Evolutionary conservation across 2,329 filamentous ascomycete species (phyloP), one percentile per base, ranked within the genome.

Genomic region (Penicillium expansum): DNA sequence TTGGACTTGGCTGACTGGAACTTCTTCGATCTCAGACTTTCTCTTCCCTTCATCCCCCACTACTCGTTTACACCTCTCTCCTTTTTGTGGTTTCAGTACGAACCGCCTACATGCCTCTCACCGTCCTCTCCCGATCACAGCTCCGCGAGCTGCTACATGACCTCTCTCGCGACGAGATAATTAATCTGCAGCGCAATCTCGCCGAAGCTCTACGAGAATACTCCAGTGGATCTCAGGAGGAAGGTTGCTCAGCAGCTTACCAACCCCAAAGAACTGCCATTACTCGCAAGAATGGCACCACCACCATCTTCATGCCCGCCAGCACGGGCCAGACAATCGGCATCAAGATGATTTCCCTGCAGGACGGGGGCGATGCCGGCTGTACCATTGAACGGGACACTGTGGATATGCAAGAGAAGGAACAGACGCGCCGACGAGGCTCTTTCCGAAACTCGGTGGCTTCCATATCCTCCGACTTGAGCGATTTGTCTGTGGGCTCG

Each of bases 271-370:
- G 85, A 39, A 87, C 84, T 1, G 77, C 81, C 2, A 79, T 89
- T 51, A 83, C 82, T 51, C 81, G 83, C 13, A 81, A 80, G 50
- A 81, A 86, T 78, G 85, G 85, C 4, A 80, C 81, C 32, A 85
- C 82, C 1, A 87, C 84, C 4, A 75, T 89, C 10, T 87, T 88
- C 72, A 87, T 88, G 84, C 86, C 87, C 2, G 85, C 85, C 13
- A 85, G 79, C 38, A 84, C 82, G 14, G 80, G 82, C 30, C 78
- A 80, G 39, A 80, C 82, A 3, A 77, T 86, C 18, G 86, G 86
- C 6, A 82, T 88, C 60, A 89, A 88, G 69, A 83, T 89, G 41
- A 81, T 88, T 41, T 86, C 83, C 10, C 70, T 86, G 14, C 71
- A 78, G 32, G 75, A 69, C 63, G 70, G 63, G 18, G 67, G 49